Base-by-base conservation (phyloP, 768 basidiomycete species). In the Galerina sulciceps region DNA sequence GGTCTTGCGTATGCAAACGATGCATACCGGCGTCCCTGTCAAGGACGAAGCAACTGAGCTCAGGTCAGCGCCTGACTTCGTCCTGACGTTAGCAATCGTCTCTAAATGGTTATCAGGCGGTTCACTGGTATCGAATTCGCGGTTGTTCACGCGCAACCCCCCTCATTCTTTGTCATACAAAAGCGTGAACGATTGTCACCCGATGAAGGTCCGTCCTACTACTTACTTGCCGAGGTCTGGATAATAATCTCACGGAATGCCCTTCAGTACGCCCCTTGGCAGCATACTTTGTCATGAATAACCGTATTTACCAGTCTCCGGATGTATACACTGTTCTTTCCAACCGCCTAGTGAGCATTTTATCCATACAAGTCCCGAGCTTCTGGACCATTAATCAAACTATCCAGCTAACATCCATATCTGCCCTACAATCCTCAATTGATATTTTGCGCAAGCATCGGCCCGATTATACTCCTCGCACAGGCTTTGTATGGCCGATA, bases 1-100 rank as follows among this genome's bases (percentile, higher is more conserved):
- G 66, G 87, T 91, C 31, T 77, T 96, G 43, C 89, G 93, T 65
- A 96, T 96, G 94, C 94, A 96, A 73, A 95, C 92, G 0, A 88
- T 90, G 77, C 89, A 93, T 67, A 90, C 90, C 0, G 92, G 89
- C n/a, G 76, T 84, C 26, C 85, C 89, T 10, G 75, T 93, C 55
- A 76, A 81, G 8, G 89, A 95, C 63, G 94, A 95, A 71, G 87
- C 88, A 10, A 91, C 91, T 62, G 92, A 96, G 69, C 85, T 96
- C 61, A 93, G 80, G 94, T 91, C 71, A 62, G 86, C 73, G 17
- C 20, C 51, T 40, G 34, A 46, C 40, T 17, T 45, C 17, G 47
- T 26, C 11, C 43, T 15, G 11, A 41, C 44, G 14, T 22, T 10
- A 35, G 15, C 52, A 22, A 20, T 15, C 46, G 26, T 15, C 46